These are phyloP conservation scores for Cinchona pubescens DNA, from an alignment of 257 asterid genomes.

Conservation along the genomic window DNA sequence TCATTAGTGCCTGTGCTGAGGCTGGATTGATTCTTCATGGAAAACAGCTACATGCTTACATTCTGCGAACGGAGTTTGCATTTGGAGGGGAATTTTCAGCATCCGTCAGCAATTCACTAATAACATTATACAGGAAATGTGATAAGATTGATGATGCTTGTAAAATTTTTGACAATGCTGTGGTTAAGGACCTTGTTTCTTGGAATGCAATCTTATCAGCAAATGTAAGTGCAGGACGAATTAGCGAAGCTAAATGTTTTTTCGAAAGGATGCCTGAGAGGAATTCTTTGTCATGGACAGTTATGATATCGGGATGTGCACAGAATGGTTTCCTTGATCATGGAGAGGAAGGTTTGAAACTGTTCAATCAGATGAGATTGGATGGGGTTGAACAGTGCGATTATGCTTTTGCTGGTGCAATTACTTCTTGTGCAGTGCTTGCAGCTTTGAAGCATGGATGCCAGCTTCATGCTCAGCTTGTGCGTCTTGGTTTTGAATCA, in stretches of 20 bases:
- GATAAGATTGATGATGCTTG: conserved; percentile 8
- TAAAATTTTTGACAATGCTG: conserved; percentile 14
- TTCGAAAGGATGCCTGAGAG: conserved; percentile 16
- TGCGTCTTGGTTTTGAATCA: conserved; percentile 13
- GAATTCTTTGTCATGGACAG: conserved; percentile 10
- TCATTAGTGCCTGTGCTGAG: conserved; percentile 9
- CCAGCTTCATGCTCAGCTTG: conserved; percentile 17
- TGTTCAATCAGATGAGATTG: conserved; percentile 15
- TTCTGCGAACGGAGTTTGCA: not conserved
- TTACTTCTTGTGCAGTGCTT: conserved; percentile 9
- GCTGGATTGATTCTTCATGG: conserved; percentile 17
- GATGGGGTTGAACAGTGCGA: conserved; percentile 10
- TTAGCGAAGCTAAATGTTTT: conserved; percentile 4
- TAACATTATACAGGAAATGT: conserved; percentile 17
- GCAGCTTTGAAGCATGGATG: conserved; percentile 17
- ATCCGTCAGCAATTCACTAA: conserved; percentile 11
- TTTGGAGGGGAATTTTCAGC: conserved; percentile 10
- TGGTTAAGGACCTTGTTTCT: conserved; percentile 11
- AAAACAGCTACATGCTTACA: conserved; percentile 15
- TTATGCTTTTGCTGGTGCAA: conserved; percentile 15
- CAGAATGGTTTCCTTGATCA: conserved; percentile 12
- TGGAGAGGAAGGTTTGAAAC: conserved; percentile 16
- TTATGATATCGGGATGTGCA: conserved; percentile 7
- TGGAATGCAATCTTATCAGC: conserved; percentile 14
- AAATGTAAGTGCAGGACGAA: not conserved